These are phyloP conservation scores for Arbutus unedo DNA, from an alignment of 148 eudicot genomes.

Conservation along the genomic window DNA sequence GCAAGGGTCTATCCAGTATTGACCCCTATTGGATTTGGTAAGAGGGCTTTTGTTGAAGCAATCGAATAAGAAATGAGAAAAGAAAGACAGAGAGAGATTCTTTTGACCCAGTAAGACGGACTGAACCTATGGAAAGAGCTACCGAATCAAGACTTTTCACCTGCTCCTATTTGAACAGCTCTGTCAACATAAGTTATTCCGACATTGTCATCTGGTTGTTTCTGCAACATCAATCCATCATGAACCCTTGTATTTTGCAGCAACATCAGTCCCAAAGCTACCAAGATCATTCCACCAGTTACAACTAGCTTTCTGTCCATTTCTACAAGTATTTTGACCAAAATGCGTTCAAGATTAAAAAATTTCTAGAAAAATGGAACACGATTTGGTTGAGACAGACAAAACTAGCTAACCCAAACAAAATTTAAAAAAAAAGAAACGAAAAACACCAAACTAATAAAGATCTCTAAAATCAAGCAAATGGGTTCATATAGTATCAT, in stretches of 20 bases:
- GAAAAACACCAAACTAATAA: neutral
- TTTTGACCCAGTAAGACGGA: neutral
- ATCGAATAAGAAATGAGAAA: too few species aligned
- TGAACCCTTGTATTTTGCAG: neutral
- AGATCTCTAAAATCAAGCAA: neutral
- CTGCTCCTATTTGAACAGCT: constrained; percentile 87
- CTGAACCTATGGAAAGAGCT: neutral
- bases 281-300: neutral
- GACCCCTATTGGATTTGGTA: too few species aligned
- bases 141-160: constrained; percentile 23
- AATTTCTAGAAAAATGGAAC: neutral
- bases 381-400: neutral
- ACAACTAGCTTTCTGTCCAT: neutral
- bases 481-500: neutral
- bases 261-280: neutral
- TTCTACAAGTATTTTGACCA: too few species aligned
- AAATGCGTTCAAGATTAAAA: too few species aligned
- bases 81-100: too few species aligned
- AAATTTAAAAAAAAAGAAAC: neutral
- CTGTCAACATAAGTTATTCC: constrained; percentile 54
- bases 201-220: constrained; percentile 41
- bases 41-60: too few species aligned
- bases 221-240: constrained; percentile 30
- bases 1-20: too few species aligned
- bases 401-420: neutral